Base-by-base conservation (phyloP, 1,284 basidiomycete species). In the Athelia sp. region DNA sequence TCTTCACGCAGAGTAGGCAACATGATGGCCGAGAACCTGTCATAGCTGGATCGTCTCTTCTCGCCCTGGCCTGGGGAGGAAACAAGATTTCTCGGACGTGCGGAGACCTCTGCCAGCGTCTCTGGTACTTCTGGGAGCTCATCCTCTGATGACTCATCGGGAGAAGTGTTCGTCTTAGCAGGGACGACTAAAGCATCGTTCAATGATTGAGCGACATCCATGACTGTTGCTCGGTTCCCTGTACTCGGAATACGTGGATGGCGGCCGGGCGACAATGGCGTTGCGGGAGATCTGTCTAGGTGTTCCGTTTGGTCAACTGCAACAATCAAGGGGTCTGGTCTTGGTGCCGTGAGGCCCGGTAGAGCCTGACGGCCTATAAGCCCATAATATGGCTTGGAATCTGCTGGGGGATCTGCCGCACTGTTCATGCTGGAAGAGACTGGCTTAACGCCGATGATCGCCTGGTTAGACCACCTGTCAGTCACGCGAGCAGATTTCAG, bases 171-270 rank as follows among this genome's bases (percentile, higher is more conserved):
- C n/a, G 36, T n/a, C n/a, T 40, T n/a, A n/a, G 36, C 36, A 40
- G 36, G 6, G 8, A n/a, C 36, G 15, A n/a, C 15, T n/a, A 40
- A n/a, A 9, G 36, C 38, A 53, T 79, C 73, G 23, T 64, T 71
- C 53, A 88, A 64, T 9, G 77, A 74, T 59, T 83, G 82, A 2
- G 85, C 85, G 3, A 90, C 78, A 46, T 89, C 85, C 87, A 90
- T 89, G 19, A 82, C 85, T 14, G 79, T 80, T 18, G 83, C 79
- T 51, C 87, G 70, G 47, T 77, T 81, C 3, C 84, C 83, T 1
- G 84, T 79, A 58, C 79, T 86, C 3, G 84, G 79, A 47, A 82
- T 84, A 18, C 84, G 78, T 31, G 66, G 53, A 58, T 77, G 77
- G 32, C 69, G 68, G 13, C 51, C 40, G 50, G 64, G 50, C 56